Evolutionary conservation across 805 yeast genomes (phyloP).

Genomic region (Candida verbasci): DNA sequence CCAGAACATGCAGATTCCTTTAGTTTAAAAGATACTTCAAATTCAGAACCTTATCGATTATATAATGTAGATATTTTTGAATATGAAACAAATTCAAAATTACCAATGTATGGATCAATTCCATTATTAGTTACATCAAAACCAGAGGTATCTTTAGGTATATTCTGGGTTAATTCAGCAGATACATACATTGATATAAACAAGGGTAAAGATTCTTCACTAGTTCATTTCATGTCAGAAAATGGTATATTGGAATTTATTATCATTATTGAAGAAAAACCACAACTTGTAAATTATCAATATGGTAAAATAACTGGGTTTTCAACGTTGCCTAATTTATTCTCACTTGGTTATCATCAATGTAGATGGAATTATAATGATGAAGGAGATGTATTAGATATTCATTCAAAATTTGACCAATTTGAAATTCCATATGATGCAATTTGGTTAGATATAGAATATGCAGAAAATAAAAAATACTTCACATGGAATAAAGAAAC

Average conservation of each 20-base stretch:
- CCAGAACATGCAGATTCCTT: slow-evolving; percentile 93
- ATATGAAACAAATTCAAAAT: slow-evolving; percentile 73
- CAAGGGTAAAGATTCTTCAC: slow-evolving; percentile 20
- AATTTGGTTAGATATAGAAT: slow-evolving; percentile 94
- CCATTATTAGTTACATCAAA: slow-evolving; percentile 79
- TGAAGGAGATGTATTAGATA: slow-evolving; percentile 76
- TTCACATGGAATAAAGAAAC: slow-evolving; percentile 81
- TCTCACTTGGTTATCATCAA: slow-evolving; percentile 89
- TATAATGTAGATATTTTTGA: slow-evolving; percentile 95
- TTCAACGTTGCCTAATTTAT: slow-evolving; percentile 67
- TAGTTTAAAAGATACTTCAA: slow-evolving; percentile 67
- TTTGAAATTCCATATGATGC: slow-evolving; percentile 79
- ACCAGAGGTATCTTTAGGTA: slow-evolving; percentile 56
- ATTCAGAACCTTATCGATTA: slow-evolving; percentile 69
- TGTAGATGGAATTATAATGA: slow-evolving; percentile 97
- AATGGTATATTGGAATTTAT: slow-evolving; percentile 78
- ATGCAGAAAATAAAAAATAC: slow-evolving; percentile 79
- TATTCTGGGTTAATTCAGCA: slow-evolving; percentile 91
- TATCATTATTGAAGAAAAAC: slow-evolving; percentile 57
- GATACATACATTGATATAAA: slow-evolving; percentile 84
- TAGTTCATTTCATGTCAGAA: slow-evolving; percentile 93
- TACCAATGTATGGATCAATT: slow-evolving; percentile 94
- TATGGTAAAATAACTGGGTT: slow-evolving; percentile 74
- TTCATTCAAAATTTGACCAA: slow-evolving; percentile 66
- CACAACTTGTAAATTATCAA: slow-evolving; percentile 50